Evolutionary conservation across 768 basidiomycete genomes (phyloP).

Genomic region (Kwoniella heveanensis): DNA sequence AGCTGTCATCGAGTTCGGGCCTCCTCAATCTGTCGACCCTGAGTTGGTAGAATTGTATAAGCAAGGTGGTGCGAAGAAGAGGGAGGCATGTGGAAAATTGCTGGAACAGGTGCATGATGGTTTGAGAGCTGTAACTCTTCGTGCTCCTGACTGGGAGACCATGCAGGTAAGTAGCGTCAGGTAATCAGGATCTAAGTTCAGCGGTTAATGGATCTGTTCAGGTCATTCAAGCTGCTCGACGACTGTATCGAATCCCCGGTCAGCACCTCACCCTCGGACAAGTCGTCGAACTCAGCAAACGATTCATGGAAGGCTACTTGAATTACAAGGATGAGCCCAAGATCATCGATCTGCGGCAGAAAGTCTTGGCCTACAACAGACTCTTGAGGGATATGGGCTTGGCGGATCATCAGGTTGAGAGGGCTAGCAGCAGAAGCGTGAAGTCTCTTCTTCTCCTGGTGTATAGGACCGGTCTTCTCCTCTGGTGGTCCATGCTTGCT

Average conservation of each 20-base stretch:
- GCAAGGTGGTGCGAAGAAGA: constrained; percentile 80
- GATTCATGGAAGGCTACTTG: constrained; percentile 87
- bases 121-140: constrained; percentile 90
- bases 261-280: constrained; percentile 92
- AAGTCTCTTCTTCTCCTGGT: constrained; percentile 79
- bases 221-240: constrained; percentile 93
- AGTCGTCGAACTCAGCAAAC: constrained; percentile 90
- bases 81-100: constrained; percentile 85
- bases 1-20: constrained; percentile 95
- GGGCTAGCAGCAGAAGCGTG: constrained; percentile 75
- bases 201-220: constrained; percentile 50
- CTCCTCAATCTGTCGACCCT: constrained; percentile 83
- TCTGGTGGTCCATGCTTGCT: constrained; percentile 79
- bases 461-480: constrained; percentile 76
- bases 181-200: not conserved
- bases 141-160: constrained; percentile 96
- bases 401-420: constrained; percentile 92
- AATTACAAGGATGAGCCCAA: constrained; percentile 91
- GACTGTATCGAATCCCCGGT: constrained; percentile 90
- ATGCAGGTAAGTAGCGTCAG: constrained; percentile 72
- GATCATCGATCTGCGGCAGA: constrained; percentile 73
- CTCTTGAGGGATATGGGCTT: constrained; percentile 83
- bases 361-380: constrained; percentile 88
- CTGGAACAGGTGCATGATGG: constrained; percentile 89
- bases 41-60: constrained; percentile 89